Evolutionary conservation across 768 basidiomycete genomes (phyloP), one percentile per base, ranked within the genome.

Genomic region (Candolleomyces eurysporus): DNA sequence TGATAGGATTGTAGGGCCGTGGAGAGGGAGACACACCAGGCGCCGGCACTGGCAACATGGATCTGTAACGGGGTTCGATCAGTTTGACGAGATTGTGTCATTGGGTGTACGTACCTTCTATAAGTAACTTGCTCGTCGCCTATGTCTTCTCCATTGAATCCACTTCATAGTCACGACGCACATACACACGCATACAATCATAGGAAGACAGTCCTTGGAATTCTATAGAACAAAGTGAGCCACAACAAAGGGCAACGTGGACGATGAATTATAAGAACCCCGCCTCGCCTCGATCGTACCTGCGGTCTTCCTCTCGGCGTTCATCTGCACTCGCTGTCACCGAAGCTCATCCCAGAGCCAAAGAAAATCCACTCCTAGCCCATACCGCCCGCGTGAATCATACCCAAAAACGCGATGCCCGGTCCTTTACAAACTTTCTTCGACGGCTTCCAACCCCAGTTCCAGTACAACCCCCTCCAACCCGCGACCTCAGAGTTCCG

Each of bases 361-460:
- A 36, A 50, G 14, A 45, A 2, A 45, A 14, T 4, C 43, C 43
- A 6, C n/a, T 9, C 19, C 21, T 17, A 51, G 17, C 49, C 10
- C 10, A 8, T 17, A 49, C 8, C 51, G 10, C 22, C 9, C 17
- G 6, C 26, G 17, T 4, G 3, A 3, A 16, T 3, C 31, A 9
- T 22, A 17, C 30, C 17, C 48, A 22, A n/a, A n/a, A 26, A 30
- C 21, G 26, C 26, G n/a, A 16, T 26, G 14, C 19, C 52, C 4
- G 39, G 32, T 1, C 58, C 62, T n/a, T 48, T 60, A 9, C 8
- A 57, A 17, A 49, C 39, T 2, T 63, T 60, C 55, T 63, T 63
- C 31, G 50, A 45, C 21, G 48, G 16, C 2, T 60, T 54, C 57
- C 36, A 40, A 14, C 52, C 60, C 11, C 26, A 58, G 36, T 64